Evolutionary conservation across 179 eudicot genomes (phyloP).

Genomic region (Vitellaria paradoxa): DNA sequence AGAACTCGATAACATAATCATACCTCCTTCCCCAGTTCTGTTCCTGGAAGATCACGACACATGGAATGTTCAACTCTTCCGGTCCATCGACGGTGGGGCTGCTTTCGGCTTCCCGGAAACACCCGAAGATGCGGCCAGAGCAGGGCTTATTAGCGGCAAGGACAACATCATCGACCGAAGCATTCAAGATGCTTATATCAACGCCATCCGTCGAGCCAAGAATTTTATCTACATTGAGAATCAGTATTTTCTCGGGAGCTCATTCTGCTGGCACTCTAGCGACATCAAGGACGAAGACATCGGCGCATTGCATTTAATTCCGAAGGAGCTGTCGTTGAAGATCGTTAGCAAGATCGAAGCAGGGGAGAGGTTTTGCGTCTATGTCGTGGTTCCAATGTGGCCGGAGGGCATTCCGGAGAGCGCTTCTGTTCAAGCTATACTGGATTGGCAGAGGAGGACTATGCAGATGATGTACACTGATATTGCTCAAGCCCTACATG

Average conservation of each 20-base stretch:
- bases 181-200: constrained; percentile 63
- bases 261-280: constrained; percentile 47
- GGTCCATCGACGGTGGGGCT: constrained; percentile 73
- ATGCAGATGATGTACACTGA: constrained; percentile 81
- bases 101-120: constrained; percentile 67
- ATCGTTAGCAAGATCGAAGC: constrained; percentile 63
- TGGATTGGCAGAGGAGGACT: constrained; percentile 71
- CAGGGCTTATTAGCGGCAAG: constrained; percentile 63
- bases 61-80: constrained; percentile 68
- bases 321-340: constrained; percentile 64
- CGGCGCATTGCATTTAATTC: constrained; percentile 50
- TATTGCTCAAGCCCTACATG: constrained; percentile 45
- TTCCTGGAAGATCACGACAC: constrained; percentile 49
- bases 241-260: constrained; percentile 73
- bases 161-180: constrained; percentile 59
- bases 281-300: constrained; percentile 44
- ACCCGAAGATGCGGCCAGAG: constrained; percentile 59
- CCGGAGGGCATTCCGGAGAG: constrained; percentile 69
- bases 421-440: constrained; percentile 59
- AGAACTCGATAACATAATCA: constrained; percentile 39
- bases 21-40: constrained; percentile 60
- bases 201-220: constrained; percentile 67
- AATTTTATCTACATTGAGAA: constrained; percentile 64
- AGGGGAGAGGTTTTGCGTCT: constrained; percentile 56
- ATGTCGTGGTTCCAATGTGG: constrained; percentile 75